A percentile compares a stretch with the other conserved stretches of the same genome.
Evolutionary conservation across 306 rosid genomes (phyloP).

Genomic region (Vigna mungo): DNA sequence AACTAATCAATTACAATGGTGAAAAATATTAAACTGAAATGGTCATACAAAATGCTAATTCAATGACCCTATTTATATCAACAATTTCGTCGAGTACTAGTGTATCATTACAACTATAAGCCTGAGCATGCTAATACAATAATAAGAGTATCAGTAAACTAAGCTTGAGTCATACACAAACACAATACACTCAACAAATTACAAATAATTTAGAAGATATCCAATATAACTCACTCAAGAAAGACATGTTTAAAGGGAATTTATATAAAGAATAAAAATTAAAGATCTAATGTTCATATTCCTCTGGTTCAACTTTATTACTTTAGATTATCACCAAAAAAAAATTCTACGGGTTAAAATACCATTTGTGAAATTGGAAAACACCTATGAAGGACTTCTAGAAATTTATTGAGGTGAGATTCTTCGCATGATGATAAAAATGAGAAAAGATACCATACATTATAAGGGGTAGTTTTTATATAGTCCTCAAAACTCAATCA

Average conservation of each 20-base stretch:
- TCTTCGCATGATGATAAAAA: slow-evolving; percentile 9
- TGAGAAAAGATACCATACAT: background rate
- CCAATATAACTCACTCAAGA: background rate
- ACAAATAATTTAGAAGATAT: slow-evolving; percentile 5
- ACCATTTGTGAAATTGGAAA: slow-evolving; percentile 2
- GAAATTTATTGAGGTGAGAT: background rate
- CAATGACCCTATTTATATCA: background rate
- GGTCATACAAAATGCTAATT: background rate
- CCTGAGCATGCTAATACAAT: background rate
- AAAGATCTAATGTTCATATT: slow-evolving; percentile 25
- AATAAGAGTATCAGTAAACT: background rate
- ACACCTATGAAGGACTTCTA: slow-evolving; percentile 26
- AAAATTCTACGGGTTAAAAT: background rate
- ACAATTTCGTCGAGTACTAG: slow-evolving; percentile 12
- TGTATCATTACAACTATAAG: background rate
- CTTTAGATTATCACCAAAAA: slow-evolving; percentile 17
- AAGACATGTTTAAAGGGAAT: slow-evolving; percentile 27
- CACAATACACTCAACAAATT: background rate
- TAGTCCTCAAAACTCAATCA: slow-evolving; percentile 17
- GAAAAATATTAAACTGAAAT: background rate
- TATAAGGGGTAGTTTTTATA: background rate
- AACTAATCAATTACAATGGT: slow-evolving; percentile 6
- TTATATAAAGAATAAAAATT: slow-evolving; percentile 12
- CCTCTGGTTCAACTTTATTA: background rate
- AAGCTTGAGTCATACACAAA: background rate